These are phyloP conservation scores for Verbena officinalis DNA, from an alignment of 257 asterid species.

Conservation along the genomic window DNA sequence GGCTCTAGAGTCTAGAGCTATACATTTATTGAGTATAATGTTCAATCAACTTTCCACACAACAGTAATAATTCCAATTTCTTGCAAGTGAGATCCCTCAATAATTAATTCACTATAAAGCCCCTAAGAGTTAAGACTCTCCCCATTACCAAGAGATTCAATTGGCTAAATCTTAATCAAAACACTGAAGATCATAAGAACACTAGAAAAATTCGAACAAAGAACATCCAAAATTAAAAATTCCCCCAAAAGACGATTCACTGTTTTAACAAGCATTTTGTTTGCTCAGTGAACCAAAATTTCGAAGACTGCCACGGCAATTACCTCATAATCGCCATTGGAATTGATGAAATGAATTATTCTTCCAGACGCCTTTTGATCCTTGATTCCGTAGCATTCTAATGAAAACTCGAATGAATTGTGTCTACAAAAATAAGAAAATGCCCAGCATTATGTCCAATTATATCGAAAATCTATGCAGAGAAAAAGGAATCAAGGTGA, in stretches of 20 bases:
- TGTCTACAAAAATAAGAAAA: conserved; percentile 52
- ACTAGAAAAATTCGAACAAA: not conserved
- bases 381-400: conserved; percentile 66
- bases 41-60: not conserved
- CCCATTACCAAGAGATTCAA: conserved; percentile 2
- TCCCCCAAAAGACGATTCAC: not conserved
- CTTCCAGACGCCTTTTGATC: conserved; percentile 59
- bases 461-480: not conserved
- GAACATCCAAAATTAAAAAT: conserved; percentile 1
- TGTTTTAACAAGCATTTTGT: not conserved
- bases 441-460: not conserved
- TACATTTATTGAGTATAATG: not conserved
- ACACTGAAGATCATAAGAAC: no score
- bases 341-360: conserved; percentile 52
- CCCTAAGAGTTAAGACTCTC: not conserved
- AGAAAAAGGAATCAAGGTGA: not conserved
- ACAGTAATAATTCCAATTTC: not conserved
- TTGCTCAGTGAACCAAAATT: conserved; percentile 18
- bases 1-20: not conserved
- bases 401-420: conserved; percentile 58
- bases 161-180: not conserved
- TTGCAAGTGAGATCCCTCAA: not conserved
- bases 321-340: conserved; percentile 60
- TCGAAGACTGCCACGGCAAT: not conserved
- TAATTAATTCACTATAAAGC: not conserved